Percentiles rank a stretch among this genome's conserved stretches.
Conservation (phyloP, 2,329 filamentous ascomycete species). For the Zasmidium cellare region DNA sequence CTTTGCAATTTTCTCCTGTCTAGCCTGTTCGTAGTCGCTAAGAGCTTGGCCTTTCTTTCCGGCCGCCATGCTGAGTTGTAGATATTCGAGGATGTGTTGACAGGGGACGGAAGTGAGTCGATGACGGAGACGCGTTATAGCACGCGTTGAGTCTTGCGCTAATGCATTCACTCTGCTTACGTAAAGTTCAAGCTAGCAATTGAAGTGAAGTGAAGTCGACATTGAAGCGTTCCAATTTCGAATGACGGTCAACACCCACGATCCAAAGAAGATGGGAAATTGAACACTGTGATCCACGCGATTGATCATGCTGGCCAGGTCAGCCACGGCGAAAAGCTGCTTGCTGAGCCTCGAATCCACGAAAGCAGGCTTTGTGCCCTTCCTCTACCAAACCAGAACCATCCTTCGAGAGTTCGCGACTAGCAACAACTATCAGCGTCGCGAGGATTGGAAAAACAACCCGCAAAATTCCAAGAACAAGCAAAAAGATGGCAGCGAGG, state of each 20-base stretch:
- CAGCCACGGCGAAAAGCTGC: background rate
- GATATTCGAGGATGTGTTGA: background rate
- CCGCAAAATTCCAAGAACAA: too few species aligned
- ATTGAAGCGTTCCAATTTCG: too few species aligned
- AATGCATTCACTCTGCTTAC: too few species aligned
- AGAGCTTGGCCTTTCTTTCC: constrained; percentile 46
- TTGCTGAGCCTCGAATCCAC: background rate
- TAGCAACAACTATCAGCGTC: background rate
- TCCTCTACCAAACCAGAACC: constrained; percentile 34
- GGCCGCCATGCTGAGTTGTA: constrained; percentile 18
- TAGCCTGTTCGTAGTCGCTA: constrained; percentile 83
- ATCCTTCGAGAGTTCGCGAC: constrained; percentile 17
- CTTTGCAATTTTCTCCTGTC: constrained; percentile 81
- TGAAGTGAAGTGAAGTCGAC: too few species aligned
- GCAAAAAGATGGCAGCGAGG: background rate
- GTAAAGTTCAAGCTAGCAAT: too few species aligned
- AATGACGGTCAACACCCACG: too few species aligned
- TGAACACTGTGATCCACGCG: background rate
- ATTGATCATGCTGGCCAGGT: background rate
- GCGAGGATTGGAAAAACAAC: too few species aligned
- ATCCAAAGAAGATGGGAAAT: background rate
- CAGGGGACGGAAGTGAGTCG: constrained; percentile 1
- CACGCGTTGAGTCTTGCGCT: background rate
- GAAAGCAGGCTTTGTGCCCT: constrained; percentile 20
- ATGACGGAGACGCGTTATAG: constrained; percentile 16